phyloP scores from a whole-genome alignment of 352 stramenopile species.

The Halophytophthora batemanensis region DNA sequence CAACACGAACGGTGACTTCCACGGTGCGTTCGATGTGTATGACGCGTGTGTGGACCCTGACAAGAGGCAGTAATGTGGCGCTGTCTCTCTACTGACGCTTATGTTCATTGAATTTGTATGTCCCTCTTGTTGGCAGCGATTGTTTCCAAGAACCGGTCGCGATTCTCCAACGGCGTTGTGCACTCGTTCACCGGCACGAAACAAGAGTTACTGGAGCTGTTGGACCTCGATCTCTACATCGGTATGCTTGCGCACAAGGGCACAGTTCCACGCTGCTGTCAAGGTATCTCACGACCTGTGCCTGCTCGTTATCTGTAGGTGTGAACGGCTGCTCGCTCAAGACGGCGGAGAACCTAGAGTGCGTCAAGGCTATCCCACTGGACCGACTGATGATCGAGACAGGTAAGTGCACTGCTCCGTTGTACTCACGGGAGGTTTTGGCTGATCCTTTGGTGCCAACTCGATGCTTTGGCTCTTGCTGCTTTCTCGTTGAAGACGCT shows the following conservation, averaged over 20 bases:
- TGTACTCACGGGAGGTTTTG: background rate
- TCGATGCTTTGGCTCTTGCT: background rate
- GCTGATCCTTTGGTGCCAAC: background rate
- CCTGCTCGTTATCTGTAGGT: constrained; percentile 20
- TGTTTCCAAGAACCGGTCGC: constrained; percentile 59
- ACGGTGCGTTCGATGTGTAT: constrained; percentile 31
- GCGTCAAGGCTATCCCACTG: constrained; percentile 89
- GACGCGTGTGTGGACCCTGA: background rate
- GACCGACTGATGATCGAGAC: constrained; percentile 95
- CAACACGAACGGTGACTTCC: constrained; percentile 92
- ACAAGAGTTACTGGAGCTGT: constrained; percentile 90
- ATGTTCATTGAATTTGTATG: background rate
- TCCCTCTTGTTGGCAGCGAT: constrained; percentile 40
- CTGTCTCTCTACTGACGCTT: background rate
- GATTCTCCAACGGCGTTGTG: constrained; percentile 89
- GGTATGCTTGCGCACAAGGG: constrained; percentile 33
- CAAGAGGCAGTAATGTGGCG: background rate
- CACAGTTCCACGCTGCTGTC: background rate
- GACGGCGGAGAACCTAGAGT: constrained; percentile 92
- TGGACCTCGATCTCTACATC: constrained; percentile 94
- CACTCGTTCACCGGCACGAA: constrained; percentile 95
- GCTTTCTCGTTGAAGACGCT: constrained; percentile 65
- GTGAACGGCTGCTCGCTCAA: constrained; percentile 98
- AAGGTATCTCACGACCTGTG: background rate
- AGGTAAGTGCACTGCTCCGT: constrained; percentile 26